These are phyloP conservation scores for Cryptosporidium ubiquitum DNA, from an alignment of 169 alveolate species.

Conservation along the genomic window DNA sequence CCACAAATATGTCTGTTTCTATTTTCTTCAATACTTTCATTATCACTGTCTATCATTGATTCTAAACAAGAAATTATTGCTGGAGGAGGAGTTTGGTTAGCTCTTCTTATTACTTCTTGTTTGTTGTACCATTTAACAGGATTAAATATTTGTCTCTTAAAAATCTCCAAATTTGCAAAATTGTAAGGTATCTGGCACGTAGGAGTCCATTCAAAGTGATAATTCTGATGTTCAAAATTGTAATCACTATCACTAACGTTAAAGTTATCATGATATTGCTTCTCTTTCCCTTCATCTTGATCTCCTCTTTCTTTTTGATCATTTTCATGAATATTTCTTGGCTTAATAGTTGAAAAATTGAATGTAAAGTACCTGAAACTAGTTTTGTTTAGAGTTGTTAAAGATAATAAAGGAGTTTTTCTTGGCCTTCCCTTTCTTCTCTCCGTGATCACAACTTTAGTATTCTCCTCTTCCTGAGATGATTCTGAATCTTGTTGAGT, in stretches of 20 bases:
- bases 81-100: constrained; percentile 66
- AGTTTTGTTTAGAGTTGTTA: neutral
- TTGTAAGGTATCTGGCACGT: constrained; percentile 38
- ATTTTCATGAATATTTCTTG: neutral
- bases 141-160: constrained; percentile 32
- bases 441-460: neutral
- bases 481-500: neutral
- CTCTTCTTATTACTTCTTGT: neutral
- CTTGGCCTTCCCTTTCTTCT: constrained; percentile 71
- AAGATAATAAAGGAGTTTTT: constrained; percentile 25
- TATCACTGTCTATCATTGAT: neutral
- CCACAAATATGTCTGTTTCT: neutral
- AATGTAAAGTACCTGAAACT: constrained; percentile 23
- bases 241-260: neutral
- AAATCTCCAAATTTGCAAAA: constrained; percentile 27
- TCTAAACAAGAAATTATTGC: neutral
- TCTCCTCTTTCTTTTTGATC: neutral
- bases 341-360: neutral
- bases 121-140: constrained; percentile 52
- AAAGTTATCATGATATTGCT: too few relatives aligned
- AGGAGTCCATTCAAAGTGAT: constrained; percentile 38
- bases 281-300: too few relatives aligned
- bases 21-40: neutral
- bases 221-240: neutral
- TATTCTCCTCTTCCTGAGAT: neutral